Conservation (phyloP, 1,284 basidiomycete genomes). For the Thelephora terrestris region DNA sequence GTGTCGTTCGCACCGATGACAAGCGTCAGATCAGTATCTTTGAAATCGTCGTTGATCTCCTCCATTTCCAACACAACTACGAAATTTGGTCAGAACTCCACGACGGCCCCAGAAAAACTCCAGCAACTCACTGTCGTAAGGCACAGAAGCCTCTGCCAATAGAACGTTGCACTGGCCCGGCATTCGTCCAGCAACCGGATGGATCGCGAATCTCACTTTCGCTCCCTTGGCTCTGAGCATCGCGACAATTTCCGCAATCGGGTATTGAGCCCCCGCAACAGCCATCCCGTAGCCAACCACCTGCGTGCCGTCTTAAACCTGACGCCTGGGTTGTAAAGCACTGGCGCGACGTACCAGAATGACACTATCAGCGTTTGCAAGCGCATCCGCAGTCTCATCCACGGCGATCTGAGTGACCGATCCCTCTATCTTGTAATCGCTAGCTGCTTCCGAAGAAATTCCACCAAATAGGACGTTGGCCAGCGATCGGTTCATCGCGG, state of each 20-base stretch:
- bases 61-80: constrained; percentile 84
- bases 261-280: constrained; percentile 81
- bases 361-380: constrained; percentile 73
- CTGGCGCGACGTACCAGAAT: constrained; percentile 44
- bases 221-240: constrained; percentile 63
- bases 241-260: constrained; percentile 72
- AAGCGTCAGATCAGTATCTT: constrained; percentile 73
- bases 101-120: background rate
- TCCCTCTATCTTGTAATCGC: constrained; percentile 70
- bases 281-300: constrained; percentile 88
- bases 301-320: constrained; percentile 22
- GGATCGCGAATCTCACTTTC: constrained; percentile 48
- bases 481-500: constrained; percentile 79
- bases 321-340: background rate
- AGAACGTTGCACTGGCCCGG: constrained; percentile 83
- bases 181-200: constrained; percentile 48
- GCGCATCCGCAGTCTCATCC: constrained; percentile 70
- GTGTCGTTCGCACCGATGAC: constrained; percentile 88
- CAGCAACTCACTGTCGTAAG: constrained; percentile 65
- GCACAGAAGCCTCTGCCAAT: constrained; percentile 78
- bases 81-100: background rate
- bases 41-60: constrained; percentile 84
- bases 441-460: constrained; percentile 44
- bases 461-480: constrained; percentile 77
- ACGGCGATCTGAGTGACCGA: constrained; percentile 65